Evolutionary conservation across 1,284 basidiomycete genomes (phyloP), one percentile per base, ranked within the genome.

Genomic region (Butyriboletus appendiculatus): DNA sequence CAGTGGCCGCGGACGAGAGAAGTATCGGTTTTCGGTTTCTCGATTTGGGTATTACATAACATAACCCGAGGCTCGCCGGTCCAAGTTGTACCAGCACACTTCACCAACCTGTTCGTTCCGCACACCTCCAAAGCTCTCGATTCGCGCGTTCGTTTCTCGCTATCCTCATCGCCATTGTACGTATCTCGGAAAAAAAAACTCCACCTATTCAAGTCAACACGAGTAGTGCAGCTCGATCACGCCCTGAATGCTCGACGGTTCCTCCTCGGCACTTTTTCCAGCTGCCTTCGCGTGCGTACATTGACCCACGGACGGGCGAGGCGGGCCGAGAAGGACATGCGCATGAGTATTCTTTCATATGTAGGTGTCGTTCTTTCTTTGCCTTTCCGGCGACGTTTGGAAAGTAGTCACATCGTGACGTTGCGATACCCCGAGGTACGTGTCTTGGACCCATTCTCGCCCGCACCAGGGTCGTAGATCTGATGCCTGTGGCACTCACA

Each of bases 401-500:
- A 49, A 47, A 62, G 57, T 41, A 91, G 93, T 63, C 94, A 96
- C 68, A 95, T 92, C 0, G 95, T 96, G 86, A 98, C 96, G 0
- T 76, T 98, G 20, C 85, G 96, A 40, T 98, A 85, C 67, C 94
- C 92, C 20, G 90, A 94, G 71, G 92, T 90, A 62, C 43, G 76
- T 66, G 43, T 22, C 16, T 16, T 38, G 22, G 50, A 15, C 8
- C 4, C 15, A 18, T 35, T 14, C 18, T 18, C 33, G 18, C 38
- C 9, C 24, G 16, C 40, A 12, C 18, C 28, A 24, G 18, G 28
- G 18, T 14, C 20, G 37, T 38, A n/a, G 18, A 39, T 20, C 41
- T 9, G 24, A 28, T 14, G 11, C n/a, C 11, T 12, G 12, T 26
- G 30, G 32, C 39, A 11, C 24, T 26, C 37, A 34, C 12, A 22